Percentiles rank a stretch among this genome's conserved stretches.
These are phyloP conservation scores for Zychaea mexicana DNA, from an alignment of 371 early-diverging fungal species.

Conservation along the genomic window DNA sequence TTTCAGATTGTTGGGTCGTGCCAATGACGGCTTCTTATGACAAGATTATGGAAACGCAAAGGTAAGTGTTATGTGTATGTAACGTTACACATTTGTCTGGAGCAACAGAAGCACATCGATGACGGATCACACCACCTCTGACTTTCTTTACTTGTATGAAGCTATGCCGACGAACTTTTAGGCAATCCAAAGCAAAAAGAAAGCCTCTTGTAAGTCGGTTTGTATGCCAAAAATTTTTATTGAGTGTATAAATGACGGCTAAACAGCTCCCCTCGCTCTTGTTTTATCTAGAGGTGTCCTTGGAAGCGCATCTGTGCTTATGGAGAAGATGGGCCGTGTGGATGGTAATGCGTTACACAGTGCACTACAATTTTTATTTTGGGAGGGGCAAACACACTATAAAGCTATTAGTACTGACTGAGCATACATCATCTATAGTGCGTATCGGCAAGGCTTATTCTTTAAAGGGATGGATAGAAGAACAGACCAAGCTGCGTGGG, in stretches of 20 bases:
- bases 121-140: background rate
- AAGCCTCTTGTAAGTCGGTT: slow-evolving; percentile 53
- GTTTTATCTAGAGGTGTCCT: slow-evolving; percentile 36
- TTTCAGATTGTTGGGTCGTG: slow-evolving; percentile 76
- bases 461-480: slow-evolving; percentile 63
- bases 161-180: slow-evolving; percentile 70
- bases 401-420: too few relatives aligned
- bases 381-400: too few relatives aligned
- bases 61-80: slow-evolving; percentile 45
- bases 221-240: too few relatives aligned
- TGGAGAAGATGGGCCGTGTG: slow-evolving; percentile 76
- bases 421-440: slow-evolving; percentile 42
- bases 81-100: too few relatives aligned
- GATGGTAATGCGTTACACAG: too few relatives aligned
- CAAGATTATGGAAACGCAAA: slow-evolving; percentile 83
- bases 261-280: too few relatives aligned
- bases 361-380: background rate
- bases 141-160: background rate
- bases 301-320: slow-evolving; percentile 52
- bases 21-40: slow-evolving; percentile 89
- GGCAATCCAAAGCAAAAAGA: slow-evolving; percentile 87
- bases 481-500: slow-evolving; percentile 50
- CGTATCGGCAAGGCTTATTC: slow-evolving; percentile 78
- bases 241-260: too few relatives aligned
- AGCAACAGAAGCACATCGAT: background rate